Evolutionary conservation across 176 grass and related monocot species (phyloP).

Genomic region (Carex littledalei): DNA sequence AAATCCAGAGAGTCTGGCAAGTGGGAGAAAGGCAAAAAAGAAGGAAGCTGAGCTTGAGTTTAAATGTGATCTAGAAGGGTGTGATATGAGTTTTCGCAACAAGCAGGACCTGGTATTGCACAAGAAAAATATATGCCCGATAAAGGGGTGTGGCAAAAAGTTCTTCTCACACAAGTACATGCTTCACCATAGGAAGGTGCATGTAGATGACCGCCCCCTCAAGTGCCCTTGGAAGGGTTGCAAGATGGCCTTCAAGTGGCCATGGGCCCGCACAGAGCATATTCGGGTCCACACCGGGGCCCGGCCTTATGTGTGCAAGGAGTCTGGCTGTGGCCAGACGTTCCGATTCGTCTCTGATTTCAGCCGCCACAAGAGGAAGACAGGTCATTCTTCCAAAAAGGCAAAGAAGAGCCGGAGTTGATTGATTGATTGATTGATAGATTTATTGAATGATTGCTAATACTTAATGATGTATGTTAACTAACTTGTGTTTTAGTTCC

Average conservation of each 20-base stretch:
- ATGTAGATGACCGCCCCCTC: slow-evolving; percentile 88
- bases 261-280: slow-evolving; percentile 95
- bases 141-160: slow-evolving; percentile 91
- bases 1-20: slow-evolving; percentile 27
- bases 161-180: slow-evolving; percentile 98
- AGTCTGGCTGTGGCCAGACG: slow-evolving; percentile 80
- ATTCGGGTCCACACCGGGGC: slow-evolving; percentile 91
- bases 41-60: slow-evolving; percentile 33
- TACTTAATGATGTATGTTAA: slow-evolving; percentile 1
- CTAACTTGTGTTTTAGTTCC: slow-evolving; percentile 13
- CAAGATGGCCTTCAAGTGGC: slow-evolving; percentile 95
- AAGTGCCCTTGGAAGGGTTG: slow-evolving; percentile 72
- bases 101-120: slow-evolving; percentile 75
- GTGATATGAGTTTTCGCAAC: slow-evolving; percentile 80
- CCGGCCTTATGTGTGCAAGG: slow-evolving; percentile 72
- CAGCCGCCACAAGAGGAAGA: slow-evolving; percentile 98
- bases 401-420: slow-evolving; percentile 38
- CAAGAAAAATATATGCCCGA: slow-evolving; percentile 85
- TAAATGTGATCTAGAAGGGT: slow-evolving; percentile 80
- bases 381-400: slow-evolving; percentile 71
- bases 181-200: slow-evolving; percentile 93
- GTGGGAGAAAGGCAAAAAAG: slow-evolving; percentile 41
- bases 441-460: slow-evolving; percentile 17
- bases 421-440: slow-evolving; percentile 15
- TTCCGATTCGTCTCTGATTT: slow-evolving; percentile 98